Evolutionary conservation across 1,284 basidiomycete genomes (phyloP).

Genomic region (Pseudozyma hubeiensis): DNA sequence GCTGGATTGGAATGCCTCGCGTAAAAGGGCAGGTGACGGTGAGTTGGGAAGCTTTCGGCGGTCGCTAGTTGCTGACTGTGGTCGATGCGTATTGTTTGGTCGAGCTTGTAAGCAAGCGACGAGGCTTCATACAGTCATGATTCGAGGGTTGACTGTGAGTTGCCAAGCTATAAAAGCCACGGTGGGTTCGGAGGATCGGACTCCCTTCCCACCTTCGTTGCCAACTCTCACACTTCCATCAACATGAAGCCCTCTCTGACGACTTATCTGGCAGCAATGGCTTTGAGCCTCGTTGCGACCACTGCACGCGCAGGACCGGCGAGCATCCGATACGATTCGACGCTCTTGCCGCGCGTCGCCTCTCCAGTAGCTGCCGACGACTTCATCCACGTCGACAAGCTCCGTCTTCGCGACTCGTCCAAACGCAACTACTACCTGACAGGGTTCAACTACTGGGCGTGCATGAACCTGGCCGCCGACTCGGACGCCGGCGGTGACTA

Average conservation of each 20-base stretch:
- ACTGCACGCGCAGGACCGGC: not conserved
- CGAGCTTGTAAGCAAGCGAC: no score
- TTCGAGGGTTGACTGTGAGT: no score
- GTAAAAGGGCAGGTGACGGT: no score
- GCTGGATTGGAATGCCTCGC: no score
- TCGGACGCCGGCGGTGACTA: conserved; percentile 34
- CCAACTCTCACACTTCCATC: not conserved
- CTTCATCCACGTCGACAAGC: conserved; percentile 24
- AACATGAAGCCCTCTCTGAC: not conserved
- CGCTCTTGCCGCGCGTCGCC: not conserved
- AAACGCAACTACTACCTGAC: conserved; percentile 14
- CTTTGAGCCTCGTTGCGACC: not conserved
- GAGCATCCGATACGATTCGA: no score
- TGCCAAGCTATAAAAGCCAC: no score
- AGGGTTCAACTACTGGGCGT: conserved; percentile 39
- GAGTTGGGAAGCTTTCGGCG: no score
- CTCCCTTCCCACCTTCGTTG: no score
- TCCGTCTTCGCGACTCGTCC: conserved; percentile 17
- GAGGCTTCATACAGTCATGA: no score
- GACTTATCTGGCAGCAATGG: not conserved
- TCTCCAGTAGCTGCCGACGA: conserved; percentile 1
- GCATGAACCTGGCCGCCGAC: conserved; percentile 56
- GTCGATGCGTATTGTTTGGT: no score
- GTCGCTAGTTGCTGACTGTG: no score
- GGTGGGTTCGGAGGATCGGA: no score